Percentiles rank a stretch among this genome's conserved stretches.
Conservation (phyloP, 2,329 filamentous ascomycete genomes). For the Didymella keratinophila region DNA sequence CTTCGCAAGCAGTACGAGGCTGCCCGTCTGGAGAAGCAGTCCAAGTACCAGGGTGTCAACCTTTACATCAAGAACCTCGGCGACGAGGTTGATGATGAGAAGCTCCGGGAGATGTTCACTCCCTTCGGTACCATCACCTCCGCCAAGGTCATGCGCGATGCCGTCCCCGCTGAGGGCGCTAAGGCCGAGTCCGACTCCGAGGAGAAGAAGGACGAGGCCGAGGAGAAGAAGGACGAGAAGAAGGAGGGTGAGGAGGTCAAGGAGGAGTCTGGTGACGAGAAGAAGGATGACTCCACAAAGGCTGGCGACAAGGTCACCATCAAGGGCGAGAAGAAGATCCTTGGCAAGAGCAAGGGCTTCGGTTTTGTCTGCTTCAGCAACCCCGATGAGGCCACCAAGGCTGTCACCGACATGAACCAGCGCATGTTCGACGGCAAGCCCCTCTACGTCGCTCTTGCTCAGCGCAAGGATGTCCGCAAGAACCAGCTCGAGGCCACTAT, state of each 20-base stretch:
- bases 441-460: slow-evolving; percentile 94
- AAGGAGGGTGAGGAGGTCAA: slow-evolving; percentile 65
- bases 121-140: slow-evolving; percentile 96
- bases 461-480: slow-evolving; percentile 99
- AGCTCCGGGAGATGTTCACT: slow-evolving; percentile 91
- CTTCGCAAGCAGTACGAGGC: slow-evolving; percentile 99
- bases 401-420: slow-evolving; percentile 99
- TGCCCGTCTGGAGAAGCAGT: slow-evolving; percentile 95
- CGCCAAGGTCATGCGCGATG: slow-evolving; percentile 98
- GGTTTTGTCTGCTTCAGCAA: slow-evolving; percentile 99
- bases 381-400: slow-evolving; percentile 98
- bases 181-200: slow-evolving; percentile 56
- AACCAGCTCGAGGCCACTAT: slow-evolving; percentile 99
- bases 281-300: slow-evolving; percentile 63
- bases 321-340: slow-evolving; percentile 67
- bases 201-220: slow-evolving; percentile 53
- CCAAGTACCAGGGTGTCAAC: slow-evolving; percentile 99
- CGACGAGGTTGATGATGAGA: slow-evolving; percentile 97
- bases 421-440: slow-evolving; percentile 98
- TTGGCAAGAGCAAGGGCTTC: slow-evolving; percentile 99
- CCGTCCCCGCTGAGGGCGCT: slow-evolving; percentile 60
- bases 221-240: slow-evolving; percentile 63
- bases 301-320: slow-evolving; percentile 62
- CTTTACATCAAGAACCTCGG: slow-evolving; percentile 99
- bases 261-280: slow-evolving; percentile 65